Conservation (phyloP, 2,329 filamentous ascomycete genomes). For the Fusarium floridanum region DNA sequence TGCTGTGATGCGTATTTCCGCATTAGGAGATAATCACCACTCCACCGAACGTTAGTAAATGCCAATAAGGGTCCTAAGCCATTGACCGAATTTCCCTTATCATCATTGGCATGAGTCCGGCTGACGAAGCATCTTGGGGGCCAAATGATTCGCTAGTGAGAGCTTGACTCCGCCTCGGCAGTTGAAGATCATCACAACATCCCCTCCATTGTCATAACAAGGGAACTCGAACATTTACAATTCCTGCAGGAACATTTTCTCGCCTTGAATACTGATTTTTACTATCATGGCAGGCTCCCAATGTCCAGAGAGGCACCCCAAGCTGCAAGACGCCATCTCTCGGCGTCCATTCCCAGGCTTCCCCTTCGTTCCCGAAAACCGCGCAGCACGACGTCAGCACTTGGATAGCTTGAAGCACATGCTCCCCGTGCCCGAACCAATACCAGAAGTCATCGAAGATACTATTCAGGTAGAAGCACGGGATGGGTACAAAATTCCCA, state of each 20-base stretch:
- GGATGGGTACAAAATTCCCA: background rate
- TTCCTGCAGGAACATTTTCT: too few species aligned
- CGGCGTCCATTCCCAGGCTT: slow-evolving; percentile 2
- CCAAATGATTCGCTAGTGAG: background rate
- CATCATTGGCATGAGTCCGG: background rate
- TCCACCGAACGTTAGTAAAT: background rate
- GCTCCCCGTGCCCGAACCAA: background rate
- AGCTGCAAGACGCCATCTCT: background rate
- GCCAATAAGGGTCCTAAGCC: background rate
- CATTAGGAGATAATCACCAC: background rate
- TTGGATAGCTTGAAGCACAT: background rate
- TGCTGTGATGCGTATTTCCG: background rate
- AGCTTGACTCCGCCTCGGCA: background rate
- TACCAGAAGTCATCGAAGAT: background rate
- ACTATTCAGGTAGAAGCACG: background rate
- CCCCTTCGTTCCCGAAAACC: slow-evolving; percentile 3
- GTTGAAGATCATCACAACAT: background rate
- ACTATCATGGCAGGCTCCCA: background rate
- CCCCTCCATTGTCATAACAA: background rate
- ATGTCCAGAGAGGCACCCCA: background rate
- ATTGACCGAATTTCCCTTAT: background rate
- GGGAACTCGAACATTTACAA: background rate
- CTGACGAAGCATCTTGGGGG: background rate
- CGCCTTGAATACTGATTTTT: background rate
- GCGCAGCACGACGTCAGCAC: background rate